Percentiles rank a stretch among this genome's conserved stretches.
Conservation (phyloP, 2,329 filamentous ascomycete genomes). For the Cladosporium sp. region DNA sequence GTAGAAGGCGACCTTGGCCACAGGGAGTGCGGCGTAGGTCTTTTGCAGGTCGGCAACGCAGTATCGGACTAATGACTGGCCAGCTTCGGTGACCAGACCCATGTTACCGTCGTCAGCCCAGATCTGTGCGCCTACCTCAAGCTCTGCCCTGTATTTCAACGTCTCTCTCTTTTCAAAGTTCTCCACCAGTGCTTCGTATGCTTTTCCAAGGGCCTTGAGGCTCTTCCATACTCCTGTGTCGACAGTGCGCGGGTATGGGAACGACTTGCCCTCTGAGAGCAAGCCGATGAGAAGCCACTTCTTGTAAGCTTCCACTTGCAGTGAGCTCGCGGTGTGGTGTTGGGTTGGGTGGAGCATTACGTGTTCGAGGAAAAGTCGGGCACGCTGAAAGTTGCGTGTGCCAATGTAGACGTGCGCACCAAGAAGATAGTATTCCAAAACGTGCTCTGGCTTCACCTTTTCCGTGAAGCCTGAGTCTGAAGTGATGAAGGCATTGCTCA, state of each 20-base stretch:
- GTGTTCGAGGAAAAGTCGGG: slow-evolving; percentile 51
- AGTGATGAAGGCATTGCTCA: slow-evolving; percentile 62
- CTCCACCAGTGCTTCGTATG: slow-evolving; percentile 70
- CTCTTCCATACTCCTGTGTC: slow-evolving; percentile 56
- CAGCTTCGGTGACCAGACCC: slow-evolving; percentile 69
- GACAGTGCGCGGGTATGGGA: slow-evolving; percentile 59
- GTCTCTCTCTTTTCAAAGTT: slow-evolving; percentile 66
- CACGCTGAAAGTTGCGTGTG: slow-evolving; percentile 45
- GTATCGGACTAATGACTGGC: slow-evolving; percentile 72
- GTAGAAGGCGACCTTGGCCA: slow-evolving; percentile 55
- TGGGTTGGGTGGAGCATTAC: slow-evolving; percentile 68
- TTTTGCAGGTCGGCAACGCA: slow-evolving; percentile 72
- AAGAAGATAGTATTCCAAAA: slow-evolving; percentile 59
- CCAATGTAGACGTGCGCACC: slow-evolving; percentile 53
- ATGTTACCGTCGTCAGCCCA: slow-evolving; percentile 66
- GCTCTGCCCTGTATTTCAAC: slow-evolving; percentile 63
- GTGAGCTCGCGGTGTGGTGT: slow-evolving; percentile 62
- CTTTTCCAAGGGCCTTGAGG: slow-evolving; percentile 62
- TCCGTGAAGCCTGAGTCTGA: slow-evolving; percentile 59
- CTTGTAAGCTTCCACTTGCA: slow-evolving; percentile 89
- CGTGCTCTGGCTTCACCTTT: slow-evolving; percentile 52
- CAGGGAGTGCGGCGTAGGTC: slow-evolving; percentile 67
- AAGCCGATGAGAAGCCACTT: slow-evolving; percentile 83
- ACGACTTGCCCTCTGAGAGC: slow-evolving; percentile 66
- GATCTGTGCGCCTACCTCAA: slow-evolving; percentile 58